Percentiles rank a stretch among this genome's conserved stretches.
These are phyloP conservation scores for Gnetum montanum DNA, from an alignment of 75 land plant species.

Conservation along the genomic window DNA sequence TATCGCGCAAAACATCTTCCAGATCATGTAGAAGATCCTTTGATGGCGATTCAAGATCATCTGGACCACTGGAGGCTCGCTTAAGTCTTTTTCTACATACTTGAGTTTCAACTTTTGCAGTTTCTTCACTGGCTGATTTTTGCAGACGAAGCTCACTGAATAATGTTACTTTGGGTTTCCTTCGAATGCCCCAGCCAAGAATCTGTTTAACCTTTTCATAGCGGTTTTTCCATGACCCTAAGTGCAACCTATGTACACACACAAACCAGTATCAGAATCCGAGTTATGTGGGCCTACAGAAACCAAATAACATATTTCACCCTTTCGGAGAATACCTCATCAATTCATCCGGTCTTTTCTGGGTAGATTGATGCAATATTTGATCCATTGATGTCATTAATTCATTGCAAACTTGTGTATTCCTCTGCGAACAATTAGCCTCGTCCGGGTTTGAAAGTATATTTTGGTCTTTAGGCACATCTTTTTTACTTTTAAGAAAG, in stretches of 20 bases:
- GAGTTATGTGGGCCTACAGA: too few species aligned
- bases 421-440: slow-evolving; percentile 7
- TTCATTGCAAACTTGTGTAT: slow-evolving; percentile 16
- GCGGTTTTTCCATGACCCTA: slow-evolving; percentile 32
- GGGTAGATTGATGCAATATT: slow-evolving; percentile 15
- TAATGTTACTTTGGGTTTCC: slow-evolving; percentile 49
- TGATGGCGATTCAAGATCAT: slow-evolving; percentile 11
- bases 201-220: too few species aligned
- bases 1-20: slow-evolving; percentile 12
- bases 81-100: slow-evolving; percentile 7
- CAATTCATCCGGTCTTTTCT: slow-evolving; percentile 12
- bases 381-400: slow-evolving; percentile 35
- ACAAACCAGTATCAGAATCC: background rate
- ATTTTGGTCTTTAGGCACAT: slow-evolving; percentile 6
- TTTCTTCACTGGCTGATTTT: slow-evolving; percentile 11
- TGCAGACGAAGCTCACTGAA: slow-evolving; percentile 55
- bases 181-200: slow-evolving; percentile 61
- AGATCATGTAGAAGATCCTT: slow-evolving; percentile 27
- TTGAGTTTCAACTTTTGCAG: slow-evolving; percentile 3
- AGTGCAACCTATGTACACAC: slow-evolving; percentile 29
- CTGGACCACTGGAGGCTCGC: slow-evolving; percentile 7
- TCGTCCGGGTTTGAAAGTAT: background rate
- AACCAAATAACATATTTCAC: too few species aligned
- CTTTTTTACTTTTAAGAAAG: slow-evolving; percentile 41
- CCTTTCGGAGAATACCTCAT: too few species aligned